Base-by-base conservation (phyloP, 495 filamentous ascomycete genomes). In the Penicillium psychrofluorescens region DNA sequence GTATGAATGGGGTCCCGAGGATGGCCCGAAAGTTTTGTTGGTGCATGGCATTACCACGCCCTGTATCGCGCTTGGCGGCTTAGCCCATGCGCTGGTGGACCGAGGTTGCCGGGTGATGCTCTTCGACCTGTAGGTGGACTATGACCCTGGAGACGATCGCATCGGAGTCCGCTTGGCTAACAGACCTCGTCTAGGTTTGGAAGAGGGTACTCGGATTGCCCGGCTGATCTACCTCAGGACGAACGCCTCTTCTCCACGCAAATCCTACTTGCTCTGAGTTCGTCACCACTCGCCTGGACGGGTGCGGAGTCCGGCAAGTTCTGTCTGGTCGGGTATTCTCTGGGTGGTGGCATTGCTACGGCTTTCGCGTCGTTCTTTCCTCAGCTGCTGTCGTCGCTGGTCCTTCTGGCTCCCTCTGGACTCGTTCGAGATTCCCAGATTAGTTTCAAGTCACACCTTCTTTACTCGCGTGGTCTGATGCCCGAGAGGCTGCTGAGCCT, bases 1-100 rank as follows among this genome's bases (percentile, higher is more conserved):
- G 10, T 95, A 95, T 57, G 91, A 97, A 73, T 95, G 81, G 72
- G 91, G 91, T 8, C 88, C 88, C n/a, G 77, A 82, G 44, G 61
- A 78, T 40, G 90, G 90, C 4, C 66, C 74, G 14, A 95, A 89
- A 56, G 84, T 95, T 1, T 53, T 95, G 31, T 66, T 95, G 15
- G 65, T 95, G 14, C 90, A 95, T 58, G 91, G 91, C 27, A 94
- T 95, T 54, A 84, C 78, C 40, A 97, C 86, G 1, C 86, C 91
- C 2, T 85, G 84, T 61, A 74, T 86, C 50, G 77, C 87, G 4
- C 68, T 94, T 2, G 76, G 78, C 33, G 71, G 72, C 32, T 52
- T 95, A 31, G 83, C 89, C 32, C 69, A 84, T 57, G 74, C 71
- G 10, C 71, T 96, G 15, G 86, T 81, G 11, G 71, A 83, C 38